A percentile compares a stretch with the other conserved stretches of the same genome.
Conservation (phyloP, 2,329 filamentous ascomycete genomes). For the Penicillium sp. region DNA sequence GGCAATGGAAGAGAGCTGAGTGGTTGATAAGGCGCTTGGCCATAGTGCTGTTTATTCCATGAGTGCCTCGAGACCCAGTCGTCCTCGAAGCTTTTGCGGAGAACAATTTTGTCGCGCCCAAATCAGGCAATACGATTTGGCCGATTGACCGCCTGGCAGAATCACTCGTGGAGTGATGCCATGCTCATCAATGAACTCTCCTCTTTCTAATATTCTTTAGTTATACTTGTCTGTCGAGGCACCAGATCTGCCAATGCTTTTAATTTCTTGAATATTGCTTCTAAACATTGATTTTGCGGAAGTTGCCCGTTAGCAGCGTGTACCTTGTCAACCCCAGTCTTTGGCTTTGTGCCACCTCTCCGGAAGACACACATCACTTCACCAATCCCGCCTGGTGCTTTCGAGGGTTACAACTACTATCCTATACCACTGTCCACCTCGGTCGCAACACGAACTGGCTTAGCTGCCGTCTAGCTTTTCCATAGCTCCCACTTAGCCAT, state of each 20-base stretch:
- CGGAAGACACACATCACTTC: not conserved
- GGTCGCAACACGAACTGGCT: not conserved
- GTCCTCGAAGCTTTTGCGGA: constrained; percentile 2
- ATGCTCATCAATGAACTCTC: not conserved
- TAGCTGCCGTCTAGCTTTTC: not conserved
- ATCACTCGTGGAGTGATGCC: not conserved
- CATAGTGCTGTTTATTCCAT: constrained; percentile 34
- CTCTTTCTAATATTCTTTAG: not conserved
- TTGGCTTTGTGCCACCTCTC: constrained; percentile 12
- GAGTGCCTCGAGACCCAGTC: constrained; percentile 5
- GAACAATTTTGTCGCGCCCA: constrained; percentile 15
- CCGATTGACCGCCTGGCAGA: constrained; percentile 14
- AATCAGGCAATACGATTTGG: constrained; percentile 3
- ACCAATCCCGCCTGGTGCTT: not conserved
- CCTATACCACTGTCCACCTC: too few relatives aligned
- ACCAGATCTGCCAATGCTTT: not conserved
- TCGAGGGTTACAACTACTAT: not conserved
- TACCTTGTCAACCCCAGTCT: not conserved
- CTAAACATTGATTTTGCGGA: not conserved
- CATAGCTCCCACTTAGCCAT: not conserved
- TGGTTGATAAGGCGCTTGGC: constrained; percentile 33
- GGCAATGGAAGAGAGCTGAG: constrained; percentile 23
- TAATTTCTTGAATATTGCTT: not conserved
- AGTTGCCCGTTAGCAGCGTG: not conserved
- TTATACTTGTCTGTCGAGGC: not conserved